phyloP scores from a whole-genome alignment of 441 rosid genomes.

The Arabidopsis hybrid region DNA sequence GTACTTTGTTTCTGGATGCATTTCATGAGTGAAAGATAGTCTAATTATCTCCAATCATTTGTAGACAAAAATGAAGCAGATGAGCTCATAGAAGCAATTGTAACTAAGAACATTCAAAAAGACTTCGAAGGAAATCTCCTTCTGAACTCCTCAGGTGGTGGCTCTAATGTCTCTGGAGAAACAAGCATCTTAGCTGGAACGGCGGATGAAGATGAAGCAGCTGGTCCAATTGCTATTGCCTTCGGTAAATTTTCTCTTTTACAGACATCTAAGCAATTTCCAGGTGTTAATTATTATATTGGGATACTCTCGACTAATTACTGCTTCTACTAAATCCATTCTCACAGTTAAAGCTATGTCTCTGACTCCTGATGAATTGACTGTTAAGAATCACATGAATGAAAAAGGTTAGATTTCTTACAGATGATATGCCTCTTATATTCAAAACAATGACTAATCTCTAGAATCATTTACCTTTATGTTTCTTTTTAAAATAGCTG shows the following conservation, averaged over 20 bases:
- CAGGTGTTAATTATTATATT: neutral
- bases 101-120: neutral
- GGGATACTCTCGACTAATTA: constrained; percentile 8
- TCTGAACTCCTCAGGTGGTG: constrained; percentile 29
- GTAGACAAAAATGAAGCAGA: constrained; percentile 11
- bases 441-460: neutral
- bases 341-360: constrained; percentile 25
- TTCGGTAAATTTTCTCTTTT: constrained; percentile 7
- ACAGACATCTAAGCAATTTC: constrained; percentile 1
- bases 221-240: constrained; percentile 15
- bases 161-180: neutral
- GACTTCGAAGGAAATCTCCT: constrained; percentile 14
- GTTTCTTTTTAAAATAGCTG: neutral
- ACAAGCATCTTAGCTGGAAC: constrained; percentile 4
- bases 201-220: constrained; percentile 14
- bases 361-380: neutral
- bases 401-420: constrained; percentile 25
- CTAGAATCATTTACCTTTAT: neutral
- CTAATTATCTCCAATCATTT: constrained; percentile 3
- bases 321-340: constrained; percentile 6
- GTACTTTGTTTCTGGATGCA: constrained; percentile 7
- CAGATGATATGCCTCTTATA: neutral
- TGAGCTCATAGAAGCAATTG: constrained; percentile 14
- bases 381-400: neutral
- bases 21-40: neutral